These are phyloP conservation scores for Suhomyces ambrosiae DNA, from an alignment of 1,139 yeast genomes.

Conservation along the genomic window DNA sequence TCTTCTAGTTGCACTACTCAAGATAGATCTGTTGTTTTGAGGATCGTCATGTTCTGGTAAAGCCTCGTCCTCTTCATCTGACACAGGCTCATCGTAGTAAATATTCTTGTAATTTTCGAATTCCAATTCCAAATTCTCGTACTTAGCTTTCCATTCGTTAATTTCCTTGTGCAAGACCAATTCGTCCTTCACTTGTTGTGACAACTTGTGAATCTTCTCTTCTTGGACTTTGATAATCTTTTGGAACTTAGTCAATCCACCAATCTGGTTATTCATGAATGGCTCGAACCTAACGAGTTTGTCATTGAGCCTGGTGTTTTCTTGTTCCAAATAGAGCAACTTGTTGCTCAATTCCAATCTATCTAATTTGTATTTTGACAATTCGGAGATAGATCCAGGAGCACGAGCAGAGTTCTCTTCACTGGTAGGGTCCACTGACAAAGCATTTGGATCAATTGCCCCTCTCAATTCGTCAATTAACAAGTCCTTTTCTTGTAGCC, in stretches of 20 bases:
- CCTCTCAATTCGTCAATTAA: conserved; percentile 40
- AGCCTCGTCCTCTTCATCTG: conserved; percentile 31
- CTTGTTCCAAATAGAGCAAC: conserved; percentile 48
- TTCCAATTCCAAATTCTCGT: conserved; percentile 49
- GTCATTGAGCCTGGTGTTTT: conserved; percentile 43
- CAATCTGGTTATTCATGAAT: conserved; percentile 56
- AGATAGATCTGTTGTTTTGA: conserved; percentile 27
- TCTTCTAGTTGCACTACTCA: conserved; percentile 28
- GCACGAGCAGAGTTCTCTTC: conserved; percentile 14
- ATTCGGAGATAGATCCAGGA: conserved; percentile 32
- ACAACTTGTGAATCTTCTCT: conserved; percentile 42
- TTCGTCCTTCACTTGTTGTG: conserved; percentile 47
- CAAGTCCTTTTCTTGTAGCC: conserved; percentile 36
- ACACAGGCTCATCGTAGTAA: conserved; percentile 36
- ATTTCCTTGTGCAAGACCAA: conserved; percentile 49
- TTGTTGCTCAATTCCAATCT: conserved; percentile 50
- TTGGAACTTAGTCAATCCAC: conserved; percentile 57
- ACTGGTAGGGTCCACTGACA: conserved; percentile 23
- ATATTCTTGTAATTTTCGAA: conserved; percentile 43
- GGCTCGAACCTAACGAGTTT: conserved; percentile 53
- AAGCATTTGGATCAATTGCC: conserved; percentile 35
- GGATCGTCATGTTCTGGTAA: conserved; percentile 16
- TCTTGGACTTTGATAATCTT: conserved; percentile 58
- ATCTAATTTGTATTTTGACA: conserved; percentile 43
- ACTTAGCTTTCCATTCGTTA: conserved; percentile 49